A percentile compares a stretch with the other conserved stretches of the same genome.
phyloP scores from a whole-genome alignment of 768 basidiomycete genomes.

The Leucocoprinus sp. region DNA sequence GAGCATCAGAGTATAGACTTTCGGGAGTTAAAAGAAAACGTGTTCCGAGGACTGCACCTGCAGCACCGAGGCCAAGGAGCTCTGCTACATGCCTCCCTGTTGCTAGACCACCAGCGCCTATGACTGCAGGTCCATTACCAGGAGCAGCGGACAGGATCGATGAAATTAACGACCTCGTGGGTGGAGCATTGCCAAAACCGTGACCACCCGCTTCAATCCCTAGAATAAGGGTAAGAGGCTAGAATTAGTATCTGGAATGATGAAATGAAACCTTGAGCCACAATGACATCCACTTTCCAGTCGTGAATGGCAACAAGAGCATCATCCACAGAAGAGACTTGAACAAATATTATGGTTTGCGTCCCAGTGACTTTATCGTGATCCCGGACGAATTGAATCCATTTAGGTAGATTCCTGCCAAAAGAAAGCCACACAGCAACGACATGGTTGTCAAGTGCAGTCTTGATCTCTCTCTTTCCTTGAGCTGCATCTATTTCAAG shows the following conservation, averaged over 20 bases:
- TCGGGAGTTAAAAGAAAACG: slow-evolving; percentile 66
- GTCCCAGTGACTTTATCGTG: slow-evolving; percentile 36
- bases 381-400: slow-evolving; percentile 56
- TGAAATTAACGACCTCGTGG: slow-evolving; percentile 53
- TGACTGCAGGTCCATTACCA: slow-evolving; percentile 38
- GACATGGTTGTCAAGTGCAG: slow-evolving; percentile 46
- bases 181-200: slow-evolving; percentile 46
- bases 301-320: slow-evolving; percentile 51
- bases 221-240: slow-evolving; percentile 22
- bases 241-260: not conserved
- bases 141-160: slow-evolving; percentile 38
- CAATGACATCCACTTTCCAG: slow-evolving; percentile 66
- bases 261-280: slow-evolving; percentile 60
- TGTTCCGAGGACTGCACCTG: slow-evolving; percentile 66
- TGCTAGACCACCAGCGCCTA: slow-evolving; percentile 71
- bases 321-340: slow-evolving; percentile 52
- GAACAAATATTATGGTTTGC: slow-evolving; percentile 49
- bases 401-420: slow-evolving; percentile 48
- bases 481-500: slow-evolving; percentile 43
- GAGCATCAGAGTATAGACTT: slow-evolving; percentile 44
- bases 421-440: slow-evolving; percentile 72
- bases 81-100: slow-evolving; percentile 59
- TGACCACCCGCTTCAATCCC: slow-evolving; percentile 81
- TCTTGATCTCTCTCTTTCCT: slow-evolving; percentile 34
- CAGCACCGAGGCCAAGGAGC: slow-evolving; percentile 56